Conservation (phyloP, 2,329 filamentous ascomycete genomes). For the Cytospora piceae region DNA sequence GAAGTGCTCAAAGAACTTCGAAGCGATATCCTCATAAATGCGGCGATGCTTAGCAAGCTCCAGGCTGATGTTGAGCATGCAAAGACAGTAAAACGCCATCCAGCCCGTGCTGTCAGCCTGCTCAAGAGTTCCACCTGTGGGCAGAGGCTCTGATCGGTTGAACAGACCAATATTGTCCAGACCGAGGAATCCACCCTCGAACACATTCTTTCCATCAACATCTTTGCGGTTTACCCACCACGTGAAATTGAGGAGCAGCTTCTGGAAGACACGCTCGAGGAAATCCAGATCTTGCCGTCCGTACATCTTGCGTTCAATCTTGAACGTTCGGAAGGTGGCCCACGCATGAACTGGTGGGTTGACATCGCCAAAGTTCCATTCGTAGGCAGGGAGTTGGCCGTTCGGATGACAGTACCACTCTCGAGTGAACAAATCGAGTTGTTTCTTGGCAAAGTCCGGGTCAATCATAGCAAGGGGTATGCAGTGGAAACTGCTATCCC, state of each 20-base stretch:
- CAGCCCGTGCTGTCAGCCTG: constrained; percentile 97
- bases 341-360: constrained; percentile 97
- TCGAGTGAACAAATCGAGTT: constrained; percentile 90
- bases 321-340: constrained; percentile 95
- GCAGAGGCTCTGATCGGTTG: constrained; percentile 93
- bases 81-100: constrained; percentile 98
- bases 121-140: constrained; percentile 90
- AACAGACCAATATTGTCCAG: constrained; percentile 97
- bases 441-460: constrained; percentile 96
- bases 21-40: constrained; percentile 95
- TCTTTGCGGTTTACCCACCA: constrained; percentile 99
- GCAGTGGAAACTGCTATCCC: constrained; percentile 97
- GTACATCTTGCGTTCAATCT: constrained; percentile 97
- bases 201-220: constrained; percentile 91
- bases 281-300: constrained; percentile 94
- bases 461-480: constrained; percentile 97
- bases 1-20: constrained; percentile 99
- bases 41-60: constrained; percentile 94
- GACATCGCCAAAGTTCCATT: constrained; percentile 98
- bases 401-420: constrained; percentile 99
- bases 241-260: constrained; percentile 92
- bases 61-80: constrained; percentile 95
- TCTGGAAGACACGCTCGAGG: constrained; percentile 94
- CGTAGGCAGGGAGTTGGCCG: constrained; percentile 86
- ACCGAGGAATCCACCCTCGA: constrained; percentile 93